Evolutionary conservation across 306 rosid species (phyloP), one percentile per base, ranked within the genome.

Genomic region (Malus sylvestris): DNA sequence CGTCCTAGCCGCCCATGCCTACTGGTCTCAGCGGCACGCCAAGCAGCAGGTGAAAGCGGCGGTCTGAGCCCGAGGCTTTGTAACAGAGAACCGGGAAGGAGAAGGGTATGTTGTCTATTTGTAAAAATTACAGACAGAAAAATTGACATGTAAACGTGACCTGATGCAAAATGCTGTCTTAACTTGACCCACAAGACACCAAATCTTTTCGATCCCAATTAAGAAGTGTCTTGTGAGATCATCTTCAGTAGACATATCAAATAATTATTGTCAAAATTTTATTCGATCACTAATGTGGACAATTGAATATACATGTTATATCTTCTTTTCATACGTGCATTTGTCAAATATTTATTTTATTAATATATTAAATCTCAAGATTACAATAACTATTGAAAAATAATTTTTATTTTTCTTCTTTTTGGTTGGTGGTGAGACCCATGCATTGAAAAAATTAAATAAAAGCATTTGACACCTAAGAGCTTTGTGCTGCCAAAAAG

Each of bases 1-100:
- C 67, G 93, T 91, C 78, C 84, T 89, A 64, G 78, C 88, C n/a
- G 86, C 93, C 32, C 95, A 89, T 79, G 91, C 95, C 22, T 83
- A 82, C 72, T 91, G 97, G 97, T 89, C 90, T 66, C 93, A 88
- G 71, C 89, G 83, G 68, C 93, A 86, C 32, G 76, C 80, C 55
- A 87, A 83, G 77, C 85, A 87, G 67, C 90, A 81, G 58, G 71
- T 82, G 32, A 81, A 83, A 76, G 40, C 86, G 71, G 30, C 68
- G 22, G 60, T 78, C 63, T 83, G 87, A 88, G 55, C 68, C 14
- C 71, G 72, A 66, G 40, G 69, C 35, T 69, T 53, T 72, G 29
- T 16, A 73, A 81, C 72, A 80, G 75, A 63, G n/a, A 67, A 11
- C 55, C 6, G 68, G 44, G 71, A 59, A 81, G 71, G 58, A 79